Percentiles rank a stretch among this genome's conserved stretches.
phyloP scores from a whole-genome alignment of 2,329 filamentous ascomycete genomes.

The Westerdykella sp. region DNA sequence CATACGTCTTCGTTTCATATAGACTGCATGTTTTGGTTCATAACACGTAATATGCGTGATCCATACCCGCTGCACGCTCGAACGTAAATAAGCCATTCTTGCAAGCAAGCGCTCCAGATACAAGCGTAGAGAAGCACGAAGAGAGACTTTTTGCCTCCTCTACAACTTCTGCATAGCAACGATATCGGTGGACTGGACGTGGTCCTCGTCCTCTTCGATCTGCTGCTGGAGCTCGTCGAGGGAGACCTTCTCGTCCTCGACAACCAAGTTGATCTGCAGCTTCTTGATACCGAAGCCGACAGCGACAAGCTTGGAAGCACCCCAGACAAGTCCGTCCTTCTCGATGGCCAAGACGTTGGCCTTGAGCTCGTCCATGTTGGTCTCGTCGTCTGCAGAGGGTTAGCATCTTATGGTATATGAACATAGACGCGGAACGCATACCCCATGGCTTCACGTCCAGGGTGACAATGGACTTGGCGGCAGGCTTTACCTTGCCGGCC shows the following conservation, averaged over 20 bases:
- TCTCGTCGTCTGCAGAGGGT: slow-evolving; percentile 69
- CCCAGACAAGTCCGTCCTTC: slow-evolving; percentile 94
- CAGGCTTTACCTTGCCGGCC: slow-evolving; percentile 82
- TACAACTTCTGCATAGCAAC: slow-evolving; percentile 48
- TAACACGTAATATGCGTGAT: slow-evolving; percentile 27
- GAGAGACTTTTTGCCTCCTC: slow-evolving; percentile 7
- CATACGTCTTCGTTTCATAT: slow-evolving; percentile 18
- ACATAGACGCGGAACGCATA: slow-evolving; percentile 47
- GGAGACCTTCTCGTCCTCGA: slow-evolving; percentile 96
- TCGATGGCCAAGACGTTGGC: slow-evolving; percentile 73
- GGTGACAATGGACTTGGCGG: slow-evolving; percentile 93
- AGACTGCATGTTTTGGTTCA: slow-evolving; percentile 18
- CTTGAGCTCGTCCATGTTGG: slow-evolving; percentile 79
- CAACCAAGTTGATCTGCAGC: slow-evolving; percentile 95
- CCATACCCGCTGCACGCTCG: slow-evolving; percentile 13
- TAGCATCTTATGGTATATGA: slow-evolving; percentile 9
- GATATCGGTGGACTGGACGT: slow-evolving; percentile 94
- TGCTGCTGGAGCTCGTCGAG: slow-evolving; percentile 77
- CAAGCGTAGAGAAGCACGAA: neutral
- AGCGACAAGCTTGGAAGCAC: slow-evolving; percentile 78
- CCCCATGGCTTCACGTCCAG: slow-evolving; percentile 98
- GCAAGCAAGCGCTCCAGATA: neutral
- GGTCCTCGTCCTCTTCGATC: slow-evolving; percentile 85
- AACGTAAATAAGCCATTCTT: neutral
- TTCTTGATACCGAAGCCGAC: slow-evolving; percentile 99